These are phyloP conservation scores for Oryza coarctata DNA, from an alignment of 176 grass and related monocot species.

Conservation along the genomic window DNA sequence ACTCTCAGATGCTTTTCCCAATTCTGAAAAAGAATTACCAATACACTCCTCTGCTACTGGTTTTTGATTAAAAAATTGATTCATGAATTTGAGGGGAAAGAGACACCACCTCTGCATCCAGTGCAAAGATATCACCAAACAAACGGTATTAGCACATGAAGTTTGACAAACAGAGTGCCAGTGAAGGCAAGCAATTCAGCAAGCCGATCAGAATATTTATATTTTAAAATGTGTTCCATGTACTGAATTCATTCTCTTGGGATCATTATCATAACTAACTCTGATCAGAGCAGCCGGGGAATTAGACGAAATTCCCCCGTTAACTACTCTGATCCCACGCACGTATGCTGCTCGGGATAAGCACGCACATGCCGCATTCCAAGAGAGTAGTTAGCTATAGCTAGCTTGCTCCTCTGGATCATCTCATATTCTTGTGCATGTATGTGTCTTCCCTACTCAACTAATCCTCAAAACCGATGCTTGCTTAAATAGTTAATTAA, in stretches of 20 bases:
- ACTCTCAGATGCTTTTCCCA: not conserved
- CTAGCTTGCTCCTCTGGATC: not conserved
- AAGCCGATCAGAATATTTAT: not conserved
- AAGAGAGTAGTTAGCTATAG: not conserved
- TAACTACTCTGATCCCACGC: not conserved
- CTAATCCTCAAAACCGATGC: not conserved
- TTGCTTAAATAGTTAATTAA: not conserved
- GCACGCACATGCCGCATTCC: not conserved
- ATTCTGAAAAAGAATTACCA: not conserved
- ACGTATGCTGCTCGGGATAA: not conserved
- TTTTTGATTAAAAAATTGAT: not conserved
- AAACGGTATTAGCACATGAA: not conserved
- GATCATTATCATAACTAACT: constrained; percentile 1
- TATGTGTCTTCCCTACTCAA: constrained; percentile 20
- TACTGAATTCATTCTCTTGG: not conserved
- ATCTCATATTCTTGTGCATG: not conserved
- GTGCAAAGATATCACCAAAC: not conserved
- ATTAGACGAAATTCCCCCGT: not conserved
- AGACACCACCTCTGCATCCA: not conserved
- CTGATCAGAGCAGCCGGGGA: not conserved
- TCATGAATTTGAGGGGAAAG: constrained; percentile 18
- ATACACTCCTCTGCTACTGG: not conserved
- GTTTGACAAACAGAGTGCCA: constrained; percentile 7
- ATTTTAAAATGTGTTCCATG: not conserved
- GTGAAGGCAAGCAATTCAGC: constrained; percentile 4